Conservation (phyloP, 441 rosid genomes). For the Erodium texanum region DNA sequence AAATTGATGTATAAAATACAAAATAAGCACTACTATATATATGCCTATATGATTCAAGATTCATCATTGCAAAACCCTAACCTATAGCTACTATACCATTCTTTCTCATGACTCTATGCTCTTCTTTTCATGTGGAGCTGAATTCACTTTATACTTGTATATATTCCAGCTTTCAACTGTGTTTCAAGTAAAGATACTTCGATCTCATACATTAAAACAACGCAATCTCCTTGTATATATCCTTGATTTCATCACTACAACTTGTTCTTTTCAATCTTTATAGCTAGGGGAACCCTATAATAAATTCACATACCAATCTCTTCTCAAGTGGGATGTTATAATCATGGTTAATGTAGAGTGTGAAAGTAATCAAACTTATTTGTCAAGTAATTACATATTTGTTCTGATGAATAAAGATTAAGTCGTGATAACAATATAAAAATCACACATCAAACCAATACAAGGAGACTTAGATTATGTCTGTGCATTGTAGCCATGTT, state of each 20-base stretch:
- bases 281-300: background rate
- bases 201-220: constrained; percentile 18
- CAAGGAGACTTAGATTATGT: constrained; percentile 18
- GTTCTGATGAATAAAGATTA: no score
- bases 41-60: constrained; percentile 9
- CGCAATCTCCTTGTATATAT: background rate
- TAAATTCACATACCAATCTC: background rate
- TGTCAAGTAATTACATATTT: no score
- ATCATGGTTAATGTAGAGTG: background rate
- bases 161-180: constrained; percentile 25
- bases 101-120: constrained; percentile 45
- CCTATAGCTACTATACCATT: constrained; percentile 17
- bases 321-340: background rate
- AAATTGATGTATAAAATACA: constrained; percentile 11
- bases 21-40: background rate
- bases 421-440: no score
- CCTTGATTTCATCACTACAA: background rate
- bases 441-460: no score
- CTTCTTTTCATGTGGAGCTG: constrained; percentile 46
- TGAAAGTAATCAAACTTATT: background rate
- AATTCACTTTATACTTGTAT: constrained; percentile 28
- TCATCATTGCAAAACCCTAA: constrained; percentile 20
- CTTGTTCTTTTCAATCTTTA: constrained; percentile 13
- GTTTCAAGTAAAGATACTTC: constrained; percentile 24
- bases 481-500: constrained; percentile 20